phyloP scores from a whole-genome alignment of 1,139 yeast species.

The Kodamaea anthophila region DNA sequence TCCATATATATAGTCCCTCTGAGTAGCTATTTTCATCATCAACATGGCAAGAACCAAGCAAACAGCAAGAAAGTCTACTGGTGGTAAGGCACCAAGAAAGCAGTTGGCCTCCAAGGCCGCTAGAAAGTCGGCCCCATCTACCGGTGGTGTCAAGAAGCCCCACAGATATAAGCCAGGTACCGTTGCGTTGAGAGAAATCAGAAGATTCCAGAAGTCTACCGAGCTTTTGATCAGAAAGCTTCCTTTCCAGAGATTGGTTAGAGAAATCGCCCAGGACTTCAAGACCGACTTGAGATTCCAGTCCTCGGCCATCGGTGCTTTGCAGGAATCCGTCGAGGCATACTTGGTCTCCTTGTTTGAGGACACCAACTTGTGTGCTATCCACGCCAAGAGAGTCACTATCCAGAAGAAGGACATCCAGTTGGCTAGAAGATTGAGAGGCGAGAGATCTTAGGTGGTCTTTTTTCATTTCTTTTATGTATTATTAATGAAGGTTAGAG shows the following conservation, averaged over 20 bases:
- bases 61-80: conserved; percentile 98
- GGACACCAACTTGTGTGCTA: conserved; percentile 98
- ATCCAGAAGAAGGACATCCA: conserved; percentile 99
- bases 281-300: conserved; percentile 98
- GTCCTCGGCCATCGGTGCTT: conserved; percentile 97
- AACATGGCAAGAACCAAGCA: conserved; percentile 97
- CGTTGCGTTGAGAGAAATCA: conserved; percentile 98
- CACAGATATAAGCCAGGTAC: conserved; percentile 99
- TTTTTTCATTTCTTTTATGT: conserved; percentile 9
- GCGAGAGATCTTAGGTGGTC: conserved; percentile 56
- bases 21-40: conserved; percentile 8
- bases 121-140: conserved; percentile 95
- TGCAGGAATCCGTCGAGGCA: conserved; percentile 98
- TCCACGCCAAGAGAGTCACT: conserved; percentile 98
- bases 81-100: conserved; percentile 99
- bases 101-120: conserved; percentile 99
- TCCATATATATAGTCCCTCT: conserved; percentile 2
- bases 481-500: too few relatives aligned
- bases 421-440: conserved; percentile 98
- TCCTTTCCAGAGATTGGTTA: conserved; percentile 97
- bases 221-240: conserved; percentile 95
- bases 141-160: conserved; percentile 99
- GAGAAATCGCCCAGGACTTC: conserved; percentile 98
- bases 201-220: conserved; percentile 98
- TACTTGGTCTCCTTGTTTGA: conserved; percentile 85